Evolutionary conservation across 805 yeast genomes (phyloP), one percentile per base, ranked within the genome.

Genomic region (Lachancea sp.): DNA sequence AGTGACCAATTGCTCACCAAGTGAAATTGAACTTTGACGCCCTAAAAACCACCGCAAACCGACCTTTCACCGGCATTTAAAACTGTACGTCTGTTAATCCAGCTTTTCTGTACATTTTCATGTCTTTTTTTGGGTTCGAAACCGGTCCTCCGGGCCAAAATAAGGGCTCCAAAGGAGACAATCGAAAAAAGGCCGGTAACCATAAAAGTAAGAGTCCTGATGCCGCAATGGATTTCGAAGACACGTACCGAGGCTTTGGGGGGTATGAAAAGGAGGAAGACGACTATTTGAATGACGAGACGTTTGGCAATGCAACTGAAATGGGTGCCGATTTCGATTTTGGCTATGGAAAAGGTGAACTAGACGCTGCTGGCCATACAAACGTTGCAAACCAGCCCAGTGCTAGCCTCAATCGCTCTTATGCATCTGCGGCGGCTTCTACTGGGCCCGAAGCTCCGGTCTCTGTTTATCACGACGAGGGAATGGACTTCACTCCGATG

Each of bases 161-260:
- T 15, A 38, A 36, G 30, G 38, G 42, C 7, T 30, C 42, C 9
- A 38, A 42, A 15, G 47, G 50, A 26, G 38, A 38, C 38, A 18
- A 12, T 11, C 38, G 38, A 31, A 33, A 33, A 38, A 41, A 20
- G 38, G 35, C 17, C 13, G 16, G 31, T 7, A 26, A 3, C 13
- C 19, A 25, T 15, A 25, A 22, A 26, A 36, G 49, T 45, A 22
- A 54, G 48, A 10, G 31, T 29, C 31, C 31, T 57, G 56, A 55
- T 11, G 31, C 30, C 15, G 69, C 76, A 9, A 72, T 78, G 60
- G 89, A 85, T 60, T 88, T 87, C 60, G 95, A 88, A 56, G 95
- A 88, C 29, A 81, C 91, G 16, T 85, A 85, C 63, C 85, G 80
- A 45, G 90, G 91, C 2, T 72, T 82, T 45, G 95, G 87, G 5